Evolutionary conservation across 108 stramenopile species (phyloP), one percentile per base, ranked within the genome.

Genomic region (Aurantiochytrium sp.): DNA sequence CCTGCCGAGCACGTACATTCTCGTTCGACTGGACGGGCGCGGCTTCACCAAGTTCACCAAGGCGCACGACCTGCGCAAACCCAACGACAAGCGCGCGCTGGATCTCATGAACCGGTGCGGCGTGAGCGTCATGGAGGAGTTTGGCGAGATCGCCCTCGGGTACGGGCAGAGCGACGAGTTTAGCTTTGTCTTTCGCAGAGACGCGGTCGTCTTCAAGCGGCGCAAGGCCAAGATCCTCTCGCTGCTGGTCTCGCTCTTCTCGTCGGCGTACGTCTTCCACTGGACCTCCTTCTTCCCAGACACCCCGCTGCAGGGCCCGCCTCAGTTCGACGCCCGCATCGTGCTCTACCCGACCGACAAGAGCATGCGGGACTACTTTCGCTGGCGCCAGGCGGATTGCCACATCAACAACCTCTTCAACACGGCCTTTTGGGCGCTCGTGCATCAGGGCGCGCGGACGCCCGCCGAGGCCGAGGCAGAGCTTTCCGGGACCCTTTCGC

Each of bases 401-500:
- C 90, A 90, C 87, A 86, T 90, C 55, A 90, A 90, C 85, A 90
- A 90, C 85, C 86, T 90, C 8, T 90, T 89, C 88, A 90, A 90
- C 53, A 85, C 90, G 32, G 68, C 88, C 30, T 90, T 90, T 37
- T 90, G 90, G 90, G 42, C 88, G 10, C 69, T 90, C 22, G 90
- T 90, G 34, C 41, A 88, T 5, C 19, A 65, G 10, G 87, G 87
- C 24, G 45, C 86, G 27, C 68, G 36, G 41, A 37, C 52, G 24
- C 69, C 69, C 45, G 87, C 89, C 85, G 90, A 90, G 19, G 89
- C 90, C 10, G 89, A 90, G 69, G 42, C 87, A 10, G 89, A 88
- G 22, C 88, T 90, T 19, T 89, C 90, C 42, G 90, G 90, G 41
- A 90, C 90, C 10, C 36, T 88, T 15, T 90, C 90, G 4, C 88